A percentile compares a stretch with the other conserved stretches of the same genome.
These are phyloP conservation scores for Starmerella geochares DNA, from an alignment of 805 yeast genomes.

Conservation along the genomic window DNA sequence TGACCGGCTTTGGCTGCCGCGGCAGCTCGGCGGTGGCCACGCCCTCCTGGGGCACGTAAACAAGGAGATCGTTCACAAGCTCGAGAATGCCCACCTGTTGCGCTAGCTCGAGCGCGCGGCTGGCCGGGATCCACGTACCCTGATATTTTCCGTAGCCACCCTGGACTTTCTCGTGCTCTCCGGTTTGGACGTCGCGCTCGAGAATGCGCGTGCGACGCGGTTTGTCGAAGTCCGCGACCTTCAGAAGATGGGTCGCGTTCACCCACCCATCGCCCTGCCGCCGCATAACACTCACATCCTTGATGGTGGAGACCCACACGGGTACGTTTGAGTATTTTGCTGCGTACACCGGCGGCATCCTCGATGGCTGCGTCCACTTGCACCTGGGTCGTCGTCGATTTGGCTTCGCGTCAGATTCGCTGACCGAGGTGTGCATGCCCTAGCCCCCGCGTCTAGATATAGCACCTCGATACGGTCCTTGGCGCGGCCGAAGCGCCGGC, in stretches of 20 bases:
- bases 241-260: constrained; percentile 89
- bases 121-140: constrained; percentile 91
- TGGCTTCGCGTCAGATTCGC: constrained; percentile 5
- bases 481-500: too few relatives aligned
- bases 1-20: constrained; percentile 54
- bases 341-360: constrained; percentile 30
- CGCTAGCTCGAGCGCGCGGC: constrained; percentile 61
- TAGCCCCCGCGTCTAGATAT: constrained; percentile 7
- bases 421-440: constrained; percentile 5
- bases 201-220: constrained; percentile 86
- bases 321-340: constrained; percentile 40
- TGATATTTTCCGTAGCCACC: constrained; percentile 97
- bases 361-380: neutral
- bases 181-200: constrained; percentile 86
- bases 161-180: constrained; percentile 83
- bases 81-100: constrained; percentile 54
- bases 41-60: constrained; percentile 37
- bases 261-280: constrained; percentile 89
- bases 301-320: constrained; percentile 45
- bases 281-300: constrained; percentile 76
- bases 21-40: constrained; percentile 19
- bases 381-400: neutral
- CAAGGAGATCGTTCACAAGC: constrained; percentile 54
- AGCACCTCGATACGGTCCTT: neutral
- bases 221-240: constrained; percentile 88